Percentiles rank a stretch among this genome's conserved stretches.
Evolutionary conservation across 495 filamentous ascomycete species (phyloP).

Genomic region (Neurospora discreta): DNA sequence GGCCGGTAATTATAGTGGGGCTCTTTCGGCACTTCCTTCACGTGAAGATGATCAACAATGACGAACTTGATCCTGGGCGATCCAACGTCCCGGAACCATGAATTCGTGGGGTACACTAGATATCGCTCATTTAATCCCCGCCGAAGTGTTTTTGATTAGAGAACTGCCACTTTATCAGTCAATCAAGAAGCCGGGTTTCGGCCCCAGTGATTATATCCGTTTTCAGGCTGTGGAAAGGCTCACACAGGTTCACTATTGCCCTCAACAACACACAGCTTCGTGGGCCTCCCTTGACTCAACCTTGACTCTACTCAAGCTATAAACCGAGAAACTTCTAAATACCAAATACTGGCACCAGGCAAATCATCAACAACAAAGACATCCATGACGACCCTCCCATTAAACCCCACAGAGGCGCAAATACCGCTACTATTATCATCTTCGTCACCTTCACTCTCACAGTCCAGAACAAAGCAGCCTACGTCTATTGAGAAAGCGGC

Average conservation of each 20-base stretch:
- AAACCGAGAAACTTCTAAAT: neutral
- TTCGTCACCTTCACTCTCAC: neutral
- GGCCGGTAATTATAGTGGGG: conserved; percentile 5
- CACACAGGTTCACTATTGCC: neutral
- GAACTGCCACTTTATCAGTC: neutral
- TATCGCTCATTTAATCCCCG: neutral
- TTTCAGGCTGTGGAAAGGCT: neutral
- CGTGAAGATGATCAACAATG: conserved; percentile 14
- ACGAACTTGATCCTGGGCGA: neutral
- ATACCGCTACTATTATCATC: neutral
- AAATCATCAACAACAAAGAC: neutral
- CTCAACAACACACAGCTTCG: neutral
- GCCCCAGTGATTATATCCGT: neutral
- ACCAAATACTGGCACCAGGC: neutral
- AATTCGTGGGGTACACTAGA: neutral
- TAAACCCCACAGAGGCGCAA: conserved; percentile 1
- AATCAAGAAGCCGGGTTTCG: neutral
- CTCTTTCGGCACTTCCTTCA: conserved; percentile 13
- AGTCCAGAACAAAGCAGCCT: neutral
- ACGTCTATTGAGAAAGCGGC: neutral
- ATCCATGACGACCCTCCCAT: neutral
- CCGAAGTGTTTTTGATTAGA: neutral
- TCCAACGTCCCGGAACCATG: neutral
- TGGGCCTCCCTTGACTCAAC: neutral
- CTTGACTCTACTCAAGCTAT: neutral